Conservation (phyloP, 176 grass and related monocot species). For the Ampelocalamus luodianensis region DNA sequence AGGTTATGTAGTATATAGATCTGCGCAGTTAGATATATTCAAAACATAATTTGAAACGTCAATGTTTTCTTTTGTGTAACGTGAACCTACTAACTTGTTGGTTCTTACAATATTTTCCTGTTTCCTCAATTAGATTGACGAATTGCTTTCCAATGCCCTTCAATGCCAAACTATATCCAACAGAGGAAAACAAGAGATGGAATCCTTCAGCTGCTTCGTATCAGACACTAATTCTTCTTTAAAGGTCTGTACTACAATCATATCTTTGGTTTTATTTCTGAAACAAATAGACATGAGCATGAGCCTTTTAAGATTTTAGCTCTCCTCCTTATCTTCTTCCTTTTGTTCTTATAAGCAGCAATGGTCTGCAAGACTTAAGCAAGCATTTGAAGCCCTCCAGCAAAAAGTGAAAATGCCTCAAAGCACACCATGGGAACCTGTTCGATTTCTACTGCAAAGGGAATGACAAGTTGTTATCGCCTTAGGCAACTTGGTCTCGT, state of each 20-base stretch:
- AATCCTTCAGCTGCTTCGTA: conserved; percentile 68
- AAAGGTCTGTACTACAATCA: conserved; percentile 57
- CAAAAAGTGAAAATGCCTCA: conserved; percentile 18
- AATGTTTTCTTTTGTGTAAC: conserved; percentile 21
- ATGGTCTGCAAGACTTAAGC: conserved; percentile 72
- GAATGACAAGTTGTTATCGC: conserved; percentile 41
- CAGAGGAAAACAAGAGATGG: conserved; percentile 71
- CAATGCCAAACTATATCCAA: conserved; percentile 53
- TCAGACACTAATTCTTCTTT: conserved; percentile 68
- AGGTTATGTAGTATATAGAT: not conserved
- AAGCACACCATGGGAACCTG: conserved; percentile 17
- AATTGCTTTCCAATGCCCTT: conserved; percentile 60
- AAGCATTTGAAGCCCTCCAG: conserved; percentile 53
- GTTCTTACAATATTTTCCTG: conserved; percentile 7
- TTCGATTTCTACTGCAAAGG: conserved; percentile 41
- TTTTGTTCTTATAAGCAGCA: conserved; percentile 56
- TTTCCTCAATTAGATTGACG: conserved; percentile 64
- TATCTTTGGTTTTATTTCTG: conserved; percentile 32
- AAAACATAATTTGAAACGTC: not conserved
- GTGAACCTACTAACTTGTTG: conserved; percentile 18
- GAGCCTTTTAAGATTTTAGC: not conserved
- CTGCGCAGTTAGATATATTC: not conserved
- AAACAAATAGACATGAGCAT: not conserved
- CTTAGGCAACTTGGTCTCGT: conserved; percentile 40
- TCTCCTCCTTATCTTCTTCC: not conserved